Base-by-base conservation (phyloP, 2,329 filamentous ascomycete species). In the Beauveria sp. region DNA sequence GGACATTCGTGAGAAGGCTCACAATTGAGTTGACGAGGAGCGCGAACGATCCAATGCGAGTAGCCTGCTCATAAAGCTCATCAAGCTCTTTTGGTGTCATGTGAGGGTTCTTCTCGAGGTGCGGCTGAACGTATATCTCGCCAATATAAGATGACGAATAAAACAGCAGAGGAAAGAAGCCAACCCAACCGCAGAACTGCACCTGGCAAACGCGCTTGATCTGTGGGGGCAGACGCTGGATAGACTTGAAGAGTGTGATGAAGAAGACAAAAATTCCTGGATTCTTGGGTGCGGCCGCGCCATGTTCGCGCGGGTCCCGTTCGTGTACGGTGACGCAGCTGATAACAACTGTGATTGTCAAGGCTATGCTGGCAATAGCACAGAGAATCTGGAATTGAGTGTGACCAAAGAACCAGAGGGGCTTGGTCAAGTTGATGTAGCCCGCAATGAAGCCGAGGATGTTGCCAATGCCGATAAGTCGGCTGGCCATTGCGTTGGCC, bases 81-180 rank as follows among this genome's bases (percentile, higher is more conserved):
- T 96, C 88, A 63, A 97, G 85, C 68, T 97, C 87, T 18, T 83
- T 80, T 0, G 88, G 83, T 0, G 87, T 83, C 80, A 96, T 88
- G 71, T 93, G 77, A 0, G 91, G 92, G 67, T 96, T 89, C 57
- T 83, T 78, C 66, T 86, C 81, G 57, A 97, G 87, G 67, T 83
- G 89, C 0, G 91, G 91, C 70, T 96, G 88, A 20, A 91, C 89
- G 68, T 96, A 96, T 62, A 98, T 90, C 71, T 96, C 91, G 64
- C 90, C 93, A 67, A 97, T 89, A 73, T 95, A 98, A 20, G 91
- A 96, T 1, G 92, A 96, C 5, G 91, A 91, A 77, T 98, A 98
- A 76, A 96, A 97, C 3, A 98, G 81, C 73, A 96, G 92, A 1
- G 93, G 93, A 69, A 97, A 98, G 85, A 93, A 97, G 58, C 91